Evolutionary conservation across 371 early-diverging fungal genomes (phyloP).

Genomic region (Actinomortierella ambigua): DNA sequence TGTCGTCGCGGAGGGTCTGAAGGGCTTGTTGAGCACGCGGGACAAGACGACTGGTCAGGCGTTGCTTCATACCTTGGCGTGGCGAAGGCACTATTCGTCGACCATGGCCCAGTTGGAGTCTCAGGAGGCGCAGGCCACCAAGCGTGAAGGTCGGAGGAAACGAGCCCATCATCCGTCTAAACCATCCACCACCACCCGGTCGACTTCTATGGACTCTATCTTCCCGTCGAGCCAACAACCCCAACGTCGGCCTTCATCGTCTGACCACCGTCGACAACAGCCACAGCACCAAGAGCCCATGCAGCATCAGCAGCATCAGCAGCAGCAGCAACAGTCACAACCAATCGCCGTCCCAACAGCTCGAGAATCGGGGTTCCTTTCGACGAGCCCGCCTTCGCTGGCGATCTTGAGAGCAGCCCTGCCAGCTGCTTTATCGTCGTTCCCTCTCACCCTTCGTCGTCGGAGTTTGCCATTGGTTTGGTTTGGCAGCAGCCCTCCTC

Average conservation of each 20-base stretch:
- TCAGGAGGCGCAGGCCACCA: no score
- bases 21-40: constrained; percentile 31
- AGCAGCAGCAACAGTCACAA: background rate
- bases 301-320: background rate
- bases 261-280: no score
- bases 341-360: background rate
- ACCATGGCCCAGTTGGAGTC: constrained; percentile 4
- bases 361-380: constrained; percentile 2
- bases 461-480: constrained; percentile 21
- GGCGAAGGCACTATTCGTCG: constrained; percentile 18
- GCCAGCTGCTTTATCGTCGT: constrained; percentile 22
- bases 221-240: no score
- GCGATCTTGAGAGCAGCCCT: background rate
- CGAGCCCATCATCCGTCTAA: background rate
- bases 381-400: constrained; percentile 8
- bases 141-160: no score
- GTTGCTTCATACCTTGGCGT: constrained; percentile 24
- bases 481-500: no score
- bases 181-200: background rate
- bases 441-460: constrained; percentile 26
- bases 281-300: no score
- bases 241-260: no score
- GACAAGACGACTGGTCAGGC: constrained; percentile 26
- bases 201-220: background rate
- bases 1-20: constrained; percentile 19